Conservation (phyloP, 257 asterid species). For the Gentiana dahurica region DNA sequence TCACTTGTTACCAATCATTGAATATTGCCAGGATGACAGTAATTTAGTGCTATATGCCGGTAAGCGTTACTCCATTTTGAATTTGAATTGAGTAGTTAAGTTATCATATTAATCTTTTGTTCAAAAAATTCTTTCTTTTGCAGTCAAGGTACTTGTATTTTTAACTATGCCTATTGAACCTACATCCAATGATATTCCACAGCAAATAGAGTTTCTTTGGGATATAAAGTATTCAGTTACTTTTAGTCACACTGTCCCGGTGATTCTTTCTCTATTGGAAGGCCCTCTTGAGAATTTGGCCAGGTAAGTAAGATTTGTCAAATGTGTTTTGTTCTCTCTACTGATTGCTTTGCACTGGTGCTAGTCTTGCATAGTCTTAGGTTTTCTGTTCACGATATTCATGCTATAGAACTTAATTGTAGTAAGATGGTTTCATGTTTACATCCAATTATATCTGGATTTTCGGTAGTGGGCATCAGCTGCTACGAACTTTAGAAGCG, state of each 20-base stretch:
- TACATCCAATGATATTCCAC: conserved; percentile 56
- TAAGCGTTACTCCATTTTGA: conserved; percentile 10
- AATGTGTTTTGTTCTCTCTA: too few species aligned
- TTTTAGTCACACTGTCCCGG: conserved; percentile 54
- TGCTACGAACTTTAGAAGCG: too few species aligned
- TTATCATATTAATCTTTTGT: neutral
- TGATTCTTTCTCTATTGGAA: conserved; percentile 72
- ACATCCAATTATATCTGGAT: too few species aligned
- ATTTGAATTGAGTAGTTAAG: neutral
- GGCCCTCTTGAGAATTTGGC: conserved; percentile 75
- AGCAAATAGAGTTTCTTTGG: conserved; percentile 91
- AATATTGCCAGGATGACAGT: conserved; percentile 60
- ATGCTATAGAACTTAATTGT: too few species aligned
- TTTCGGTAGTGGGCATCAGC: too few species aligned
- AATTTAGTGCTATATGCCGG: conserved; percentile 77
- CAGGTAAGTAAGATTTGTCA: conserved; percentile 32
- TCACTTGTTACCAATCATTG: conserved; percentile 77
- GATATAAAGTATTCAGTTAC: conserved; percentile 62
- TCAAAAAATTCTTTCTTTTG: conserved; percentile 8
- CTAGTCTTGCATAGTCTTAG: too few species aligned
- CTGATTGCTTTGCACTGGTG: too few species aligned
- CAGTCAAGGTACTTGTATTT: conserved; percentile 90
- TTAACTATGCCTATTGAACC: conserved; percentile 92
- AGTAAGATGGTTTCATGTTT: too few species aligned
- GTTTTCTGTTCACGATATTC: too few species aligned